Percentiles rank a stretch among this genome's conserved stretches.
Evolutionary conservation across 371 early-diverging fungal species (phyloP).

Genomic region (Syncephalastrum monosporum): DNA sequence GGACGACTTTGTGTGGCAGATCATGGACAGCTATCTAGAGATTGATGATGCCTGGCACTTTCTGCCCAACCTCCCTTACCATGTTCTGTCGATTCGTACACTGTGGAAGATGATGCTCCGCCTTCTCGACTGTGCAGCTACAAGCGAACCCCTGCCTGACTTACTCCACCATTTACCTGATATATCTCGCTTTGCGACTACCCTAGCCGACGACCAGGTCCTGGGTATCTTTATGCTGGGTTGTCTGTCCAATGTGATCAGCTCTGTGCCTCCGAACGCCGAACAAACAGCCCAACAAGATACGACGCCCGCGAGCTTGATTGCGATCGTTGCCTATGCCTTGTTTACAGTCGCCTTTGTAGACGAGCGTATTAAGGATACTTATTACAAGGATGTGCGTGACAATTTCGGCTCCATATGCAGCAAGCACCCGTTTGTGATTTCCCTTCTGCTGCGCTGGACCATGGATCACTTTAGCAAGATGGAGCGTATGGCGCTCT

Average conservation of each 20-base stretch:
- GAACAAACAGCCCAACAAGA: constrained; percentile 8
- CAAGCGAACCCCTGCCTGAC: constrained; percentile 10
- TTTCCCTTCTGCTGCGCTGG: constrained; percentile 48
- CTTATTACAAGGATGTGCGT: constrained; percentile 53
- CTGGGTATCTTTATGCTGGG: constrained; percentile 35
- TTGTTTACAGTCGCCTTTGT: constrained; percentile 50
- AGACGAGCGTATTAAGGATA: constrained; percentile 34
- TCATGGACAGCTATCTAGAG: constrained; percentile 22
- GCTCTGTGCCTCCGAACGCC: constrained; percentile 24
- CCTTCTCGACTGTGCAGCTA: constrained; percentile 21
- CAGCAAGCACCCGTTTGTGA: constrained; percentile 31
- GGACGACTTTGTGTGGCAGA: constrained; percentile 12
- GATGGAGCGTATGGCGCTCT: constrained; percentile 54
- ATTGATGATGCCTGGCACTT: constrained; percentile 41
- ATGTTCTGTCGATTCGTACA: constrained; percentile 37
- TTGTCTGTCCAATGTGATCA: constrained; percentile 34
- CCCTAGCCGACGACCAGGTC: constrained; percentile 19
- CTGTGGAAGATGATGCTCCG: constrained; percentile 32
- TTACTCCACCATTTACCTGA: constrained; percentile 14
- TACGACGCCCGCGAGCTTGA: constrained; percentile 19
- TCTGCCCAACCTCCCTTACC: constrained; percentile 51
- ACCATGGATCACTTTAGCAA: constrained; percentile 39
- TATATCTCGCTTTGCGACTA: constrained; percentile 26
- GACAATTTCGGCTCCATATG: constrained; percentile 47
- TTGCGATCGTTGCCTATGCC: constrained; percentile 39